phyloP scores from a whole-genome alignment of 2,329 filamentous ascomycete genomes.

The Sclerotinia borealis region DNA sequence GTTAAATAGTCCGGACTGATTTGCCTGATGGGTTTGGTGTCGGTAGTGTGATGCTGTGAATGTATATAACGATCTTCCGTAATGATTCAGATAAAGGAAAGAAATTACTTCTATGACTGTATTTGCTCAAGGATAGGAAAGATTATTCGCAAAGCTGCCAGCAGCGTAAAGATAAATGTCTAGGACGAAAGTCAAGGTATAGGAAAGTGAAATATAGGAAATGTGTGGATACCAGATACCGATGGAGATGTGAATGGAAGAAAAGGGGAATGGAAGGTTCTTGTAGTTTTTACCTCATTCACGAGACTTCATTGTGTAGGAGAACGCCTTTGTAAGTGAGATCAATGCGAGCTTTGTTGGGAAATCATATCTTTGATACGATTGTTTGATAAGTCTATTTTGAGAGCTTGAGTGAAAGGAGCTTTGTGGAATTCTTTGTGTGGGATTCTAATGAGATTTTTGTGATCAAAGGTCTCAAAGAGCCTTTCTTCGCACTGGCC shows the following conservation, averaged over 20 bases:
- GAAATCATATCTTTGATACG: neutral
- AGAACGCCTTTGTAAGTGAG: neutral
- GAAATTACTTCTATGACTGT: neutral
- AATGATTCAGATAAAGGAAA: neutral
- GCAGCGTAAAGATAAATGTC: conserved; percentile 20
- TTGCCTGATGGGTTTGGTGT: neutral
- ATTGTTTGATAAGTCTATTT: neutral
- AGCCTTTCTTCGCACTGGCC: neutral
- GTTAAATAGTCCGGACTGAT: neutral
- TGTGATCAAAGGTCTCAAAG: neutral
- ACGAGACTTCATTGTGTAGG: neutral
- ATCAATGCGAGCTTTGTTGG: neutral
- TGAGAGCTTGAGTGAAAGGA: neutral
- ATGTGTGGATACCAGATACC: conserved; percentile 1
- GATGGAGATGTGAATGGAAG: neutral
- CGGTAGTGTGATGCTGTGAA: neutral
- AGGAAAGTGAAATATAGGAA: neutral
- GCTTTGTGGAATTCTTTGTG: neutral
- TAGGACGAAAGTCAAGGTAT: neutral
- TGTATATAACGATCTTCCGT: neutral
- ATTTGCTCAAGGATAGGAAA: conserved; percentile 3
- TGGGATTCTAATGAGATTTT: neutral
- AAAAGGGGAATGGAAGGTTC: neutral
- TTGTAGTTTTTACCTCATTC: conserved; percentile 7
- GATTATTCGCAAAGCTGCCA: conserved; percentile 23